Conservation (phyloP, 805 yeast species). For the Pichia thaimueangensis region DNA sequence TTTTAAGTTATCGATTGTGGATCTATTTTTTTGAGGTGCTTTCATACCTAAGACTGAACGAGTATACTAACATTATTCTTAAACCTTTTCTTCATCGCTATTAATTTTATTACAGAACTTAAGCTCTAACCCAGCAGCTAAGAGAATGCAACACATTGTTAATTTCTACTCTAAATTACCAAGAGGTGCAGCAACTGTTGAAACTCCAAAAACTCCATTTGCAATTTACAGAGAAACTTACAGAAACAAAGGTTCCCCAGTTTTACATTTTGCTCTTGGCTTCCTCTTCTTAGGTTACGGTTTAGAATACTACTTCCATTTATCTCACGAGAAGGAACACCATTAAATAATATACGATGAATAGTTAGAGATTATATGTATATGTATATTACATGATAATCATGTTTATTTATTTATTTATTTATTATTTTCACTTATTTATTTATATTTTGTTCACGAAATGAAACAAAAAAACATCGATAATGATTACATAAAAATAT, state of each 20-base stretch:
- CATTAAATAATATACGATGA: constrained; percentile 19
- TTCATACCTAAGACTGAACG: too few relatives aligned
- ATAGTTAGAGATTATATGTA: background rate
- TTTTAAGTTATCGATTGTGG: too few relatives aligned
- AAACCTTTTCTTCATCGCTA: constrained; percentile 18
- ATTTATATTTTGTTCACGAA: constrained; percentile 4
- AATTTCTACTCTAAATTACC: constrained; percentile 94
- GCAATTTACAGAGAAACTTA: constrained; percentile 81
- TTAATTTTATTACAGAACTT: constrained; percentile 45
- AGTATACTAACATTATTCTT: constrained; percentile 3
- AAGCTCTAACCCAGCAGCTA: constrained; percentile 93
- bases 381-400: too few relatives aligned
- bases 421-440: constrained; percentile 11
- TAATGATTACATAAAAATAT: too few relatives aligned
- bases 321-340: constrained; percentile 53
- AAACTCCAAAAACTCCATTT: constrained; percentile 60
- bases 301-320: constrained; percentile 90
- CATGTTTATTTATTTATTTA: constrained; percentile 10
- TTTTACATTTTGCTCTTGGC: constrained; percentile 66
- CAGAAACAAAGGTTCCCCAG: constrained; percentile 78
- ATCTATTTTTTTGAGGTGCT: too few relatives aligned
- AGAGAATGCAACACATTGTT: constrained; percentile 93
- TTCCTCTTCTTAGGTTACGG: constrained; percentile 77
- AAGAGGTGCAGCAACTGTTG: constrained; percentile 80
- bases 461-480: background rate